Evolutionary conservation across 2,329 filamentous ascomycete genomes (phyloP).

Genomic region (Diplodia scrobiculata): DNA sequence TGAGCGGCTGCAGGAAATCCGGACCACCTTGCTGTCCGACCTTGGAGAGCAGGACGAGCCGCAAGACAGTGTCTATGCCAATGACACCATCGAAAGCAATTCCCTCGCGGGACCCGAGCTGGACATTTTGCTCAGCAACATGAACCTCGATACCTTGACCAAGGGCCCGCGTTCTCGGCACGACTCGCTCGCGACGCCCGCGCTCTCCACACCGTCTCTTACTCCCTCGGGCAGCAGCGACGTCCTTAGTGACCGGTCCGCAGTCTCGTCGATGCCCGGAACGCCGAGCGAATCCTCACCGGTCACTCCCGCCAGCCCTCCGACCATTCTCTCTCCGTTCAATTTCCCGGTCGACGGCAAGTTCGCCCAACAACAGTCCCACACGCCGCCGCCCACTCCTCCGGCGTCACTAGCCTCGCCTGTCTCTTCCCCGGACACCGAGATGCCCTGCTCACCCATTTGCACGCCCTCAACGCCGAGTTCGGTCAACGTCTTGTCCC

Average conservation of each 20-base stretch:
- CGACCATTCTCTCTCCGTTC: constrained; percentile 36
- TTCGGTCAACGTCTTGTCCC: neutral
- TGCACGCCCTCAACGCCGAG: constrained; percentile 34
- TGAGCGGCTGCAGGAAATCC: constrained; percentile 40
- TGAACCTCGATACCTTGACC: constrained; percentile 3
- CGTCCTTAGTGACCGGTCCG: constrained; percentile 28
- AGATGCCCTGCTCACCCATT: constrained; percentile 28
- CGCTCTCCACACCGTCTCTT: constrained; percentile 26
- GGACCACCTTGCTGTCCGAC: constrained; percentile 32
- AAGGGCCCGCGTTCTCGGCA: constrained; percentile 17
- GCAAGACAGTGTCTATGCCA: neutral
- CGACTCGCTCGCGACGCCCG: constrained; percentile 24
- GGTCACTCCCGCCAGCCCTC: constrained; percentile 30
- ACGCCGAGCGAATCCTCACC: constrained; percentile 33
- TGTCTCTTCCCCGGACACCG: constrained; percentile 20
- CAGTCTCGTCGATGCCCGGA: constrained; percentile 34
- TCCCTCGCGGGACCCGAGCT: neutral
- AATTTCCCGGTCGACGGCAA: constrained; percentile 35
- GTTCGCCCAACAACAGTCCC: neutral
- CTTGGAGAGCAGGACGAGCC: constrained; percentile 18
- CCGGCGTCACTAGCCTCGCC: neutral
- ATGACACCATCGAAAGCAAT: neutral
- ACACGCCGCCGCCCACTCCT: constrained; percentile 4
- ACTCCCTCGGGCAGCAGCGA: constrained; percentile 24
- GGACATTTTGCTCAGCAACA: constrained; percentile 17